phyloP scores from a whole-genome alignment of 2,329 filamentous ascomycete genomes.

The Coniella vitis region DNA sequence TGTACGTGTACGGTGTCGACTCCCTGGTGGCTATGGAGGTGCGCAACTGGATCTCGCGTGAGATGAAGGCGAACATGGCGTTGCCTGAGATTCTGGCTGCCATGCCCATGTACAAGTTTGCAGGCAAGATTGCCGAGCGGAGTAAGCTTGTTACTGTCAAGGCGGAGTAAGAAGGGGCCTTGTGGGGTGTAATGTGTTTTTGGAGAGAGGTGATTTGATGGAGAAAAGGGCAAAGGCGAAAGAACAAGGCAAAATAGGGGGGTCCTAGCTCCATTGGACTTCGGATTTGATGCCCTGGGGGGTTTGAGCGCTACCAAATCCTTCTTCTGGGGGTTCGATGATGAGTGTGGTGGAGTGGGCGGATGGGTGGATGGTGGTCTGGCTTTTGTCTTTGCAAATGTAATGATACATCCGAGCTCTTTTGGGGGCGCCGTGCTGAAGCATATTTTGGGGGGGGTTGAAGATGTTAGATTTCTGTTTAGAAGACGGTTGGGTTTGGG shows the following conservation, averaged over 20 bases:
- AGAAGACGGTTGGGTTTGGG: too few species aligned
- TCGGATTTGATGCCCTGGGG: slow-evolving; percentile 6
- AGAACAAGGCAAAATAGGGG: neutral
- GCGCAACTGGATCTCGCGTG: slow-evolving; percentile 13
- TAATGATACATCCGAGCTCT: slow-evolving; percentile 4
- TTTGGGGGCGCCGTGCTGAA: slow-evolving; percentile 4
- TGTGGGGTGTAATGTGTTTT: too few species aligned
- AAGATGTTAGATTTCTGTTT: neutral
- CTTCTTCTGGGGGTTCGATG: slow-evolving; percentile 4
- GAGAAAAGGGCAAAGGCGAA: too few species aligned
- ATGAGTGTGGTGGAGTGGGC: neutral
- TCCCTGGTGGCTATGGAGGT: slow-evolving; percentile 14
- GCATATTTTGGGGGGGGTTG: neutral
- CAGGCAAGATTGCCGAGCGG: slow-evolving; percentile 11
- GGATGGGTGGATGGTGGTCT: neutral
- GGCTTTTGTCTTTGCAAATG: neutral
- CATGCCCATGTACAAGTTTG: slow-evolving; percentile 10
- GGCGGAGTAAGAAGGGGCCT: neutral
- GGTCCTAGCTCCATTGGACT: neutral
- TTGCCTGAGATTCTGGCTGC: slow-evolving; percentile 12
- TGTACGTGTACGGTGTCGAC: slow-evolving; percentile 13
- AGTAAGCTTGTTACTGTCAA: slow-evolving; percentile 12
- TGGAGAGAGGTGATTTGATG: too few species aligned
- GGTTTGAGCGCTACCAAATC: slow-evolving; percentile 10
- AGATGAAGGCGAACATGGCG: slow-evolving; percentile 12